Conservation (phyloP, 306 rosid genomes). For the Dalbergia oliveri region DNA sequence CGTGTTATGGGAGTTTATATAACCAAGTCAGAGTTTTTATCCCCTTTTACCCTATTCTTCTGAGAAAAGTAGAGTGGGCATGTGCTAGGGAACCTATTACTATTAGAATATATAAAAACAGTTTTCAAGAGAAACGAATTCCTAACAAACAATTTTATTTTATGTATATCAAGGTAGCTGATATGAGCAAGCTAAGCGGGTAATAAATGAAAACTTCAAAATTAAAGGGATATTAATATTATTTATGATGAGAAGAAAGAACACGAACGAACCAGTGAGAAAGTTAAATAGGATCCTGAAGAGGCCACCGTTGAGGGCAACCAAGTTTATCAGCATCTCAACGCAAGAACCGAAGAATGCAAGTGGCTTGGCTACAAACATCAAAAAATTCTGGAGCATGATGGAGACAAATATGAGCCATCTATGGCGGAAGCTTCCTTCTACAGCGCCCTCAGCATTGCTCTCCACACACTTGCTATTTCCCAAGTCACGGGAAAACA, state of each 20-base stretch:
- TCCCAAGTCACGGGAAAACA: conserved; percentile 51
- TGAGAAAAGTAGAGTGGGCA: too few species aligned
- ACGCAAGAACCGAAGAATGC: conserved; percentile 45
- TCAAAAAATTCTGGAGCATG: conserved; percentile 58
- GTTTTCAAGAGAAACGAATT: too few species aligned
- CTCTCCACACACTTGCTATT: conserved; percentile 55
- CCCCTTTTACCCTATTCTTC: too few species aligned
- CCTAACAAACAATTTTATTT: too few species aligned
- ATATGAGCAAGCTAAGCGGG: background rate
- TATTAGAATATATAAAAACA: too few species aligned
- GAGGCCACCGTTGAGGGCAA: conserved; percentile 52
- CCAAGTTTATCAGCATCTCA: conserved; percentile 61
- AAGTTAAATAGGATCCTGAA: conserved; percentile 48
- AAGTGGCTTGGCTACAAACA: conserved; percentile 50
- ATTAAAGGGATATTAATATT: background rate
- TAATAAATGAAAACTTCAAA: background rate
- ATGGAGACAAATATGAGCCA: conserved; percentile 67
- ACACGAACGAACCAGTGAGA: conserved; percentile 53
- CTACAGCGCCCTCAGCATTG: conserved; percentile 34
- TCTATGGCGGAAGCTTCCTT: conserved; percentile 54
- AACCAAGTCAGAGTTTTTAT: too few species aligned
- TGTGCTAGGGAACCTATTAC: too few species aligned
- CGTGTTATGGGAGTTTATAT: too few species aligned
- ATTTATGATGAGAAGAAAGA: background rate
- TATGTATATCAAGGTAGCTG: background rate